These are phyloP conservation scores for Cucumis sativus DNA, from an alignment of 306 rosid genomes.

Conservation along the genomic window DNA sequence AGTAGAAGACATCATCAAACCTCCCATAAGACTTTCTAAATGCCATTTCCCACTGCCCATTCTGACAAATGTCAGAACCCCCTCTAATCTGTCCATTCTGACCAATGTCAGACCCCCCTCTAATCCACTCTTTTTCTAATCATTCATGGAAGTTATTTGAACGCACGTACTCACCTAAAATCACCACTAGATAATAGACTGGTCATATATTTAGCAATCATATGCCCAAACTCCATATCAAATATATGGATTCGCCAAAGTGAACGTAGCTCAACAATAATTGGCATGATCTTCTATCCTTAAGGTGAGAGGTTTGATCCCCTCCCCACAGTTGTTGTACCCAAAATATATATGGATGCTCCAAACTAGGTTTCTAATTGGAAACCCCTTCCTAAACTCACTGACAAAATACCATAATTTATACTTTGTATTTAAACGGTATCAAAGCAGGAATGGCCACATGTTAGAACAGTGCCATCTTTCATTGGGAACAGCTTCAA, in stretches of 20 bases:
- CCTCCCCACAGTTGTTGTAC: no score
- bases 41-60: background rate
- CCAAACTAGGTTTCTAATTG: background rate
- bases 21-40: slow-evolving; percentile 3
- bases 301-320: no score
- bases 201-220: background rate
- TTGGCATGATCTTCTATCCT: no score
- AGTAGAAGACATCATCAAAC: slow-evolving; percentile 9
- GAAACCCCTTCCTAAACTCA: background rate
- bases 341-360: background rate
- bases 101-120: background rate
- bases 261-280: no score
- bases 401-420: background rate
- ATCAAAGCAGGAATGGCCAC: background rate
- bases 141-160: slow-evolving; percentile 6
- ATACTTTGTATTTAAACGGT: no score
- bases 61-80: background rate
- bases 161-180: slow-evolving; percentile 10
- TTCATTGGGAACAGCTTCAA: background rate
- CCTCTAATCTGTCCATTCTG: background rate
- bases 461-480: background rate
- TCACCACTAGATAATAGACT: background rate
- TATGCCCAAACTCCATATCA: background rate
- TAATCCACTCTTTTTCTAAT: slow-evolving; percentile 1
- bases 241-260: background rate